Percentiles rank a stretch among this genome's conserved stretches.
Conservation (phyloP, 139 green algal genomes). For the Coelastrella sp. region DNA sequence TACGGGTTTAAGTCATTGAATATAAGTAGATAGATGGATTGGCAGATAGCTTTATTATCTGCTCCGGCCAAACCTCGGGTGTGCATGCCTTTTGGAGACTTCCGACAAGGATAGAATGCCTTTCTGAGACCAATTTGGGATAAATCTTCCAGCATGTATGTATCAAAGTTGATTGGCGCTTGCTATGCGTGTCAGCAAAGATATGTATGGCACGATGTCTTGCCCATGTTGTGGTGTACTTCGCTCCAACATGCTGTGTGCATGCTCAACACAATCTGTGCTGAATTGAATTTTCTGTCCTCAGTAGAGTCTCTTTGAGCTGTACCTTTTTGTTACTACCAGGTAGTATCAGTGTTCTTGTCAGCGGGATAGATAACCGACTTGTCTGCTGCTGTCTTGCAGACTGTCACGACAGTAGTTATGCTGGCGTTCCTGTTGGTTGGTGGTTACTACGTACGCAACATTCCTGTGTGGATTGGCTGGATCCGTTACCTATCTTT, state of each 20-base stretch:
- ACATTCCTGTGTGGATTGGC: constrained; percentile 46
- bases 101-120: no score
- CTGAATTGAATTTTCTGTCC: no score
- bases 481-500: constrained; percentile 69
- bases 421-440: constrained; percentile 73
- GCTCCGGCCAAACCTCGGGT: no score
- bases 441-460: constrained; percentile 72
- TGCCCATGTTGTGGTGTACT: no score
- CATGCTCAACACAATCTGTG: no score
- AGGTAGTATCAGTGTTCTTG: neutral
- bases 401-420: constrained; percentile 75
- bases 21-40: neutral
- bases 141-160: no score
- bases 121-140: no score
- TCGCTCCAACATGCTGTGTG: no score
- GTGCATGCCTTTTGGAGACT: no score
- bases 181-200: no score
- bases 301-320: neutral
- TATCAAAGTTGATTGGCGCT: no score
- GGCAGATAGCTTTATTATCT: neutral
- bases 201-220: no score
- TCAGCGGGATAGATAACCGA: neutral
- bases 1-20: neutral
- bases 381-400: constrained; percentile 15
- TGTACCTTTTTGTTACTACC: neutral